These are phyloP conservation scores for Fusarium pseudocircinatum DNA, from an alignment of 2,329 filamentous ascomycete species.

Conservation along the genomic window DNA sequence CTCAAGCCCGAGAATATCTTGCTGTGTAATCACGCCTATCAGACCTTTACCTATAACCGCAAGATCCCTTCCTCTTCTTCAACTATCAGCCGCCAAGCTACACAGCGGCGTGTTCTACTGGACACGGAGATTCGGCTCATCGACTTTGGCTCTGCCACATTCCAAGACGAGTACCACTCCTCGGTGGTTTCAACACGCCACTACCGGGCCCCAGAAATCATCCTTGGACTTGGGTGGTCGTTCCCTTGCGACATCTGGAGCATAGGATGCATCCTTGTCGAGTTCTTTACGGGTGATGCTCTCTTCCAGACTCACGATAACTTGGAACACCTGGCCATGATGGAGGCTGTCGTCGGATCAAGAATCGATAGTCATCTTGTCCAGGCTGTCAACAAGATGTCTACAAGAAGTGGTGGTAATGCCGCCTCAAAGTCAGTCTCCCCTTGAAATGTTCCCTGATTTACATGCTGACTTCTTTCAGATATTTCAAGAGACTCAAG, in stretches of 20 bases:
- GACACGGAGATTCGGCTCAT: constrained; percentile 77
- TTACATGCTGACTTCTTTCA: constrained; percentile 48
- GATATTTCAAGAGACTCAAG: constrained; percentile 73
- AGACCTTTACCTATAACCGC: constrained; percentile 76
- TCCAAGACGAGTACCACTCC: constrained; percentile 78
- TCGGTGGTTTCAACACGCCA: constrained; percentile 76
- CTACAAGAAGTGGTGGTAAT: constrained; percentile 65
- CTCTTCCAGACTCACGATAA: constrained; percentile 79
- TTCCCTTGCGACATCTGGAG: constrained; percentile 80
- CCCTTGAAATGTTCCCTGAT: neutral
- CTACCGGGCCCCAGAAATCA: constrained; percentile 76
- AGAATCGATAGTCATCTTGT: constrained; percentile 69
- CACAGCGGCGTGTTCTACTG: constrained; percentile 70
- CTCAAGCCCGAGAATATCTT: constrained; percentile 77
- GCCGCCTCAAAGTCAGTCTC: constrained; percentile 69
- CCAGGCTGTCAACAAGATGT: constrained; percentile 58
- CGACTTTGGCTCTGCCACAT: constrained; percentile 77
- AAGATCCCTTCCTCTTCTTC: constrained; percentile 74
- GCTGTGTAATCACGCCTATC: constrained; percentile 71
- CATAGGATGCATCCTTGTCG: constrained; percentile 76
- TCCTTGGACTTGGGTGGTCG: constrained; percentile 75
- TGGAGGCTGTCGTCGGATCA: constrained; percentile 72
- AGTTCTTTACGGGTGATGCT: constrained; percentile 77
- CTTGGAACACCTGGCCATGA: constrained; percentile 78
- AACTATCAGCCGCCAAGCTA: constrained; percentile 68